Base-by-base conservation (phyloP, 2,329 filamentous ascomycete genomes). In the Colletotrichum abscissum region DNA sequence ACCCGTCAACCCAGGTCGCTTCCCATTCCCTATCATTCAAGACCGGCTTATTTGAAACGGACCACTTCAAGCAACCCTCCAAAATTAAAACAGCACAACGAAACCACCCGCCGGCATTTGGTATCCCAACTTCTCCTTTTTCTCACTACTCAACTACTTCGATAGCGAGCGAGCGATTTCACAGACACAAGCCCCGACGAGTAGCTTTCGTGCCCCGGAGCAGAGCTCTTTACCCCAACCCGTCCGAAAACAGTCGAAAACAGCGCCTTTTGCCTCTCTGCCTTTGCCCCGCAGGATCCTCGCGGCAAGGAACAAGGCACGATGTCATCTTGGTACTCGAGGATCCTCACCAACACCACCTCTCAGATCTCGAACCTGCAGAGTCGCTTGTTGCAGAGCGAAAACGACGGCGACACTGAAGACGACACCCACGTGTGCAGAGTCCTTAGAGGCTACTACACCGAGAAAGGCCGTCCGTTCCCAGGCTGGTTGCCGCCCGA, bases 341-440 rank as follows among this genome's bases (percentile, higher is more conserved):
- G 92, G 80, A 88, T 92, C 80, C 85, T 92, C 79, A 90, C 88
- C 76, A 91, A 88, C 75, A 91, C 91, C 54, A 89, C 91, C 69
- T 91, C 90, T 59, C 89, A 91, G 78, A 90, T 93, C 80, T 90
- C 89, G 76, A 89, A 90, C 77, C 88, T 92, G 67, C 89, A 90
- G 78, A 92, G 92, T 74, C 91, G 94, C 74, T 91, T 95, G 75
- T 90, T 94, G 67, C 85, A 88, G 76, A 86, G 87, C 80, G 91
- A 93, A 76, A 86, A 88, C 77, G 92, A 93, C 82, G 92, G 92
- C 83, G 92, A 93, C 80, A 92, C 91, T 75, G 90, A 97, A 84
- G 95, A 98, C 85, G 95, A 97, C 85, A 97, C 95, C 3, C 95
- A 98, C 86, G 93, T 98, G 79, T 97, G 94, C 84, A 94, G 97